These are phyloP conservation scores for Tillandsia leiboldiana DNA, from an alignment of 176 grass and related monocot species.

Conservation along the genomic window DNA sequence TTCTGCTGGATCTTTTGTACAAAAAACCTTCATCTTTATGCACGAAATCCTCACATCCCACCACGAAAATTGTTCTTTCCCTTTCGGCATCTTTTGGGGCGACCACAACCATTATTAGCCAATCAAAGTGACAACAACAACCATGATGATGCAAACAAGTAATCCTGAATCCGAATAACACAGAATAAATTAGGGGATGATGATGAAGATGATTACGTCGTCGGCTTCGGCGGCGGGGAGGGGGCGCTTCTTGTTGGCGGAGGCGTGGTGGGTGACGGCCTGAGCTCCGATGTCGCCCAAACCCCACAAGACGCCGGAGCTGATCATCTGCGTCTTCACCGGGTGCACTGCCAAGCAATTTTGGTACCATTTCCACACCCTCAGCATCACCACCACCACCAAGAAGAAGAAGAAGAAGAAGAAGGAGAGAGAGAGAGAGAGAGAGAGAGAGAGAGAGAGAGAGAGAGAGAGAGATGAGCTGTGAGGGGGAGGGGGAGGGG, in stretches of 20 bases:
- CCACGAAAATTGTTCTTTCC: no score
- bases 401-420: neutral
- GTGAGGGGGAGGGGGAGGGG: neutral
- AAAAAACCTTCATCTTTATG: no score
- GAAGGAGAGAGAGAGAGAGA: neutral
- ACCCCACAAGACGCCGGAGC: constrained; percentile 82
- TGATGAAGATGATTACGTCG: constrained; percentile 20
- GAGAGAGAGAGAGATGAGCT: neutral
- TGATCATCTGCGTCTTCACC: constrained; percentile 81
- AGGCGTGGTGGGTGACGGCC: constrained; percentile 54
- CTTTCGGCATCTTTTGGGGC: no score
- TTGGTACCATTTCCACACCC: constrained; percentile 87
- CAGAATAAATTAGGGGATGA: no score
- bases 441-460: neutral
- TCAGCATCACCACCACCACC: constrained; percentile 46
- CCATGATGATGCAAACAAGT: no score
- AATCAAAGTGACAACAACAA: no score
- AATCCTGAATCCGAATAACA: no score
- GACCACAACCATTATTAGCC: no score
- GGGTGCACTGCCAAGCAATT: constrained; percentile 67
- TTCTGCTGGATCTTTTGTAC: no score
- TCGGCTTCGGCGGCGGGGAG: constrained; percentile 15
- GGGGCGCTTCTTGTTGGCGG: constrained; percentile 1
- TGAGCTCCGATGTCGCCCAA: constrained; percentile 90
- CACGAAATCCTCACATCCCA: no score